A percentile compares a stretch with the other conserved stretches of the same genome.
phyloP scores from a whole-genome alignment of 257 asterid genomes.

The Solanum pinnatisectum region DNA sequence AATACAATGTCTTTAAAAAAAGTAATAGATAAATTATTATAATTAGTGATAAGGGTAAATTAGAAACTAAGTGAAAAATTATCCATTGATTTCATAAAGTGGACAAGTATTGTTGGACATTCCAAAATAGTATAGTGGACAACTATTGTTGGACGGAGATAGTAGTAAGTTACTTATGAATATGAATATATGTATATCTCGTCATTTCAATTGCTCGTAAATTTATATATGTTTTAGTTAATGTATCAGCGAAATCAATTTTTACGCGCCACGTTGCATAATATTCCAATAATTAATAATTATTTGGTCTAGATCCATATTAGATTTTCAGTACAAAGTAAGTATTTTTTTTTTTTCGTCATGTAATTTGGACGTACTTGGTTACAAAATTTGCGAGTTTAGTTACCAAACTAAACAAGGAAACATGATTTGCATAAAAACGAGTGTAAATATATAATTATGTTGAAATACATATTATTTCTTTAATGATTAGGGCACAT shows the following conservation, averaged over 20 bases:
- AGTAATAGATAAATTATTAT: not conserved
- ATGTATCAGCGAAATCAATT: not conserved
- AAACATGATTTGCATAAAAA: not conserved
- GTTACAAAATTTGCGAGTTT: not conserved
- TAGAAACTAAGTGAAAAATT: too few relatives aligned
- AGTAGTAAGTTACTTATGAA: not conserved
- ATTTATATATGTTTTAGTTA: not conserved
- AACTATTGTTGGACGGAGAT: not conserved
- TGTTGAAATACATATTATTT: not conserved
- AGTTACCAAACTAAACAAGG: not conserved
- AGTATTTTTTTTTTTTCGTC: too few relatives aligned
- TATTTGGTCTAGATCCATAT: not conserved
- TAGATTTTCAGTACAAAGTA: not conserved
- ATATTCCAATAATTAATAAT: not conserved
- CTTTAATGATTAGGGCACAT: not conserved
- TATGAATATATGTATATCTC: not conserved
- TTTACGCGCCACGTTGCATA: not conserved
- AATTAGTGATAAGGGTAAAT: not conserved
- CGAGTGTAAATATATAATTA: too few relatives aligned
- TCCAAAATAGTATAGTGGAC: not conserved
- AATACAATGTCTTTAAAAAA: too few relatives aligned
- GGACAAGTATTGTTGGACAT: not conserved
- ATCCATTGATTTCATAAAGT: not conserved
- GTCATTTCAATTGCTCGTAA: not conserved
- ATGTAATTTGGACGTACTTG: not conserved